These are phyloP conservation scores for Macrocybe gigantea DNA, from an alignment of 768 basidiomycete genomes.

Conservation along the genomic window DNA sequence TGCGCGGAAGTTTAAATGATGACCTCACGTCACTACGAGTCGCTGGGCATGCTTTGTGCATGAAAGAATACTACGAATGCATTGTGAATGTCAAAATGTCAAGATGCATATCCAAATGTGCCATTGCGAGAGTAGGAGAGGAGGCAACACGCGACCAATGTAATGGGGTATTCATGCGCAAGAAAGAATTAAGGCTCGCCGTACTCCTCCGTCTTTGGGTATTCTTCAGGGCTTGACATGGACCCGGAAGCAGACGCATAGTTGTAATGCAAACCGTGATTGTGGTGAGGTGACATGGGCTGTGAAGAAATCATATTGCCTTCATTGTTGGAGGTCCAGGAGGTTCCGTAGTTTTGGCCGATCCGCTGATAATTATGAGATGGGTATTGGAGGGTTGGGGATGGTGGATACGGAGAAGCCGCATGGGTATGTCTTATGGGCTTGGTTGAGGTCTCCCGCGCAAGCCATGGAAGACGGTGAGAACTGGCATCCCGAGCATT, in stretches of 20 bases:
- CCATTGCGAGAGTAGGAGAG: too few species aligned
- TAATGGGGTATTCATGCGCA: too few species aligned
- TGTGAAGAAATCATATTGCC: slow-evolving; percentile 23
- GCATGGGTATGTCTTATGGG: slow-evolving; percentile 25
- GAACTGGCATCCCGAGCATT: slow-evolving; percentile 23
- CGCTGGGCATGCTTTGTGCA: too few species aligned
- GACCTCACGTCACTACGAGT: neutral
- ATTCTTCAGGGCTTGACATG: too few species aligned
- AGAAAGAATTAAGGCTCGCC: too few species aligned
- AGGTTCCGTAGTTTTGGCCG: slow-evolving; percentile 30
- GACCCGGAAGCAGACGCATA: too few species aligned
- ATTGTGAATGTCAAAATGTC: too few species aligned
- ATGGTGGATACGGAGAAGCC: slow-evolving; percentile 26
- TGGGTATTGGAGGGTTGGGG: slow-evolving; percentile 27
- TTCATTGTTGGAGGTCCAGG: slow-evolving; percentile 31
- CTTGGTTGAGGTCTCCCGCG: slow-evolving; percentile 27
- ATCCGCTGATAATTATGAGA: slow-evolving; percentile 30
- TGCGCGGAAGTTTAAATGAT: slow-evolving; percentile 6
- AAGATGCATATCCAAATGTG: too few species aligned
- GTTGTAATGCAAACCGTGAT: too few species aligned
- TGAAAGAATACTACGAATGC: too few species aligned
- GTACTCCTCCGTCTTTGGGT: neutral
- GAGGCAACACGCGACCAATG: too few species aligned
- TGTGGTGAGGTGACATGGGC: neutral
- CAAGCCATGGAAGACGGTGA: slow-evolving; percentile 33